Percentiles rank a stretch among this genome's conserved stretches.
phyloP scores from a whole-genome alignment of 2,329 filamentous ascomycete species.

The Trichoderma sp. region DNA sequence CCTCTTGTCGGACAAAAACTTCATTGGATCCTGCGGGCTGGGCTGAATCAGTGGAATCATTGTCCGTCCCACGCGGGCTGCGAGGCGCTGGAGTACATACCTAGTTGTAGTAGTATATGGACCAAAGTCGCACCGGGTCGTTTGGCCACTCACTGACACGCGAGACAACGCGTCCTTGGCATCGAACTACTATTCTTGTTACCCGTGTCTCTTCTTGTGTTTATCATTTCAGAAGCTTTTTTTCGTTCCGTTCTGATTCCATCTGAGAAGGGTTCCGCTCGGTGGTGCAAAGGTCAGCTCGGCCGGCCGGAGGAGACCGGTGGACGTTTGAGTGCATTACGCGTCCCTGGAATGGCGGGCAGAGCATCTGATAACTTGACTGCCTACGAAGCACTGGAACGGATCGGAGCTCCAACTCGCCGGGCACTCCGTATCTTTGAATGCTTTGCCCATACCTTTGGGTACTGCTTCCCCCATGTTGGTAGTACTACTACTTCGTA shows the following conservation, averaged over 20 bases:
- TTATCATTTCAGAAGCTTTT: neutral
- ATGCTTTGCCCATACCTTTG: too few species aligned
- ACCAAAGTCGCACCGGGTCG: neutral
- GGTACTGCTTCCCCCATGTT: too few species aligned
- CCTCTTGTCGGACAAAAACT: too few species aligned
- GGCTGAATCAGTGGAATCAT: slow-evolving; percentile 17
- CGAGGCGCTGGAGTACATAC: slow-evolving; percentile 1
- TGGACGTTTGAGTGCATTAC: neutral
- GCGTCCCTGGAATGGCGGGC: slow-evolving; percentile 3
- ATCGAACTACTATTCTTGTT: neutral
- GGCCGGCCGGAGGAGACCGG: neutral
- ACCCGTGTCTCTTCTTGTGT: neutral
- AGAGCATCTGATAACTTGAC: too few species aligned
- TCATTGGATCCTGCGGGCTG: slow-evolving; percentile 19
- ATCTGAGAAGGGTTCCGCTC: neutral
- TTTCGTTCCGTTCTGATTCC: neutral
- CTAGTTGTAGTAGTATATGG: neutral
- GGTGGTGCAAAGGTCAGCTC: neutral
- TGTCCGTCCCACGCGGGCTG: slow-evolving; percentile 19
- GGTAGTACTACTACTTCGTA: too few species aligned
- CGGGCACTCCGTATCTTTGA: too few species aligned
- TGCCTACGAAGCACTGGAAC: neutral
- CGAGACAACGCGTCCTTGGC: slow-evolving; percentile 15
- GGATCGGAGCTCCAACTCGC: too few species aligned
- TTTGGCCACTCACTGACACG: slow-evolving; percentile 12